A percentile compares a stretch with the other conserved stretches of the same genome.
These are phyloP conservation scores for Achaetomiella virescens DNA, from an alignment of 495 filamentous ascomycete genomes.

Conservation along the genomic window DNA sequence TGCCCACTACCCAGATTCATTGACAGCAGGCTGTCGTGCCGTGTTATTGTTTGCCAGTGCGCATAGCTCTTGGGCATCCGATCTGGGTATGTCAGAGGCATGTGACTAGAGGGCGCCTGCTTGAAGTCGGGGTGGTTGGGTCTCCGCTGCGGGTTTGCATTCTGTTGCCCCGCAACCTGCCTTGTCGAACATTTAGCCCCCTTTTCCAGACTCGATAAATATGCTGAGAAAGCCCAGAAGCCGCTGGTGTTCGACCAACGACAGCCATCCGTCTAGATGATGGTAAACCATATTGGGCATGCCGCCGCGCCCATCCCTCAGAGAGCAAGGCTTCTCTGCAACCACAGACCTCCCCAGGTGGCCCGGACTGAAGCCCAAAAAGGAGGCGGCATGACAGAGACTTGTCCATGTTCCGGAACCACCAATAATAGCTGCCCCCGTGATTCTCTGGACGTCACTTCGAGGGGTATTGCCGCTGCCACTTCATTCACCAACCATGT, in stretches of 20 bases:
- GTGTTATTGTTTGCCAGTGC: not conserved
- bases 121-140: not conserved
- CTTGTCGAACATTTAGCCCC: too few relatives aligned
- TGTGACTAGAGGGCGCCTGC: not conserved
- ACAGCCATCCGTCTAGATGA: not conserved
- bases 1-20: not conserved
- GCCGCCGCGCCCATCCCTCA: not conserved
- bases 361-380: conserved; percentile 1
- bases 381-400: not conserved
- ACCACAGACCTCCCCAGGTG: conserved; percentile 4
- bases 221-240: conserved; percentile 22
- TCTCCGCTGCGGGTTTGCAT: too few relatives aligned
- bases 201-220: too few relatives aligned
- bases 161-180: too few relatives aligned
- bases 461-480: not conserved
- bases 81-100: too few relatives aligned
- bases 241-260: conserved; percentile 1
- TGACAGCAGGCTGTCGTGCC: not conserved
- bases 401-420: not conserved
- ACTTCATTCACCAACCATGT: conserved; percentile 3
- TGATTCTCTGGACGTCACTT: conserved; percentile 14
- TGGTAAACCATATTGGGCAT: not conserved
- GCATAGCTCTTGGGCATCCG: conserved; percentile 13
- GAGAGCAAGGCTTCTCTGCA: conserved; percentile 2
- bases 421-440: not conserved